Percentiles rank a stretch among this genome's conserved stretches.
Conservation (phyloP, 768 basidiomycete species). For the Hygrophorus russula region DNA sequence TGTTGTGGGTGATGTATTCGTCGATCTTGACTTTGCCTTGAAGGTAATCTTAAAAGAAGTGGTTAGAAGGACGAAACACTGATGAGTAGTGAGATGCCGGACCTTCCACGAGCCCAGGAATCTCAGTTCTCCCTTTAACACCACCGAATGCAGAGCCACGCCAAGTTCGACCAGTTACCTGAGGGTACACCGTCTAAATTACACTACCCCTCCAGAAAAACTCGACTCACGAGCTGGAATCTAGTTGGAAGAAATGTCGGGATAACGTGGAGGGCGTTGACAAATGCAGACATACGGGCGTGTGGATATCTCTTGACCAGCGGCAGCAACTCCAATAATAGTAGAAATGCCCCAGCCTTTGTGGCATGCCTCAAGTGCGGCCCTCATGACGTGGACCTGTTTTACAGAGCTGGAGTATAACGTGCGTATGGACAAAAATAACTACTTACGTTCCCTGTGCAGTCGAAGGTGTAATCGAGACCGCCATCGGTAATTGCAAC, state of each 20-base stretch:
- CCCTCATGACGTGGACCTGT: constrained; percentile 85
- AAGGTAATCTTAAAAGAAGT: constrained; percentile 61
- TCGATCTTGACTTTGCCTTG: constrained; percentile 79
- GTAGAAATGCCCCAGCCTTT: constrained; percentile 99
- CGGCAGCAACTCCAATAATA: constrained; percentile 93
- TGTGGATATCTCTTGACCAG: constrained; percentile 90
- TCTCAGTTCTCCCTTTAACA: constrained; percentile 93
- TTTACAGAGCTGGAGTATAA: too few relatives aligned
- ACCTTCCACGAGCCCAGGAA: constrained; percentile 91
- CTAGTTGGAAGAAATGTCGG: constrained; percentile 14
- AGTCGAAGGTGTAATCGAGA: constrained; percentile 94
- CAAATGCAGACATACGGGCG: constrained; percentile 48
- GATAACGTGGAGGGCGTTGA: neutral
- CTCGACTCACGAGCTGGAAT: constrained; percentile 40
- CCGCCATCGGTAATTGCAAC: constrained; percentile 94
- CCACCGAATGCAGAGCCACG: constrained; percentile 94
- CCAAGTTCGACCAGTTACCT: constrained; percentile 90
- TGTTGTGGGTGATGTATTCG: constrained; percentile 89
- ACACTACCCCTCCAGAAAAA: neutral
- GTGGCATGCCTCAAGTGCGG: constrained; percentile 96
- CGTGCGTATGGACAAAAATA: too few relatives aligned
- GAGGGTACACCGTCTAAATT: constrained; percentile 16
- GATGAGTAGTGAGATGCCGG: constrained; percentile 8
- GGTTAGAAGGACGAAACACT: constrained; percentile 3
- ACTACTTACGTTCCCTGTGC: constrained; percentile 68